phyloP scores from a whole-genome alignment of 305 asterid species.

The Ruellia speciosa region DNA sequence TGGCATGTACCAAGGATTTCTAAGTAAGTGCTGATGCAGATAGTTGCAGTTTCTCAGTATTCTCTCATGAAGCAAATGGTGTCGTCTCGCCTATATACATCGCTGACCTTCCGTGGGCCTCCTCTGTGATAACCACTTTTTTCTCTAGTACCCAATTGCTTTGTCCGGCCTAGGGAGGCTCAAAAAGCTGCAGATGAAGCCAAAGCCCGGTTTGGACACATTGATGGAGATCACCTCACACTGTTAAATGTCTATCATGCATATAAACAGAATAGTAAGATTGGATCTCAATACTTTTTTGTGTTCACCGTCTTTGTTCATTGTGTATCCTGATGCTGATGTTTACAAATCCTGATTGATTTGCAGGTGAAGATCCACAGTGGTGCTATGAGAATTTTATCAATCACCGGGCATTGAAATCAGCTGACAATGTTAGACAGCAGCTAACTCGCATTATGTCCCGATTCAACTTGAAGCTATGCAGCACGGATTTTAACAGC shows the following conservation, averaged over 20 bases:
- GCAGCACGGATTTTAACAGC: slow-evolving; percentile 95
- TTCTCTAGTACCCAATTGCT: slow-evolving; percentile 99
- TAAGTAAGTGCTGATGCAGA: slow-evolving; percentile 99
- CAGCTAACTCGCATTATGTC: slow-evolving; percentile 88
- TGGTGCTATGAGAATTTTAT: slow-evolving; percentile 93
- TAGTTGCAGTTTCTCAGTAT: slow-evolving; percentile 99
- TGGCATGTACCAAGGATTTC: slow-evolving; percentile 87
- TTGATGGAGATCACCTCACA: slow-evolving; percentile 92
- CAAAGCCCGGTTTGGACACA: slow-evolving; percentile 90
- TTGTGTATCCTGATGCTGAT: slow-evolving; percentile 16
- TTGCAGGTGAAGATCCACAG: slow-evolving; percentile 76
- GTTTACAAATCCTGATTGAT: slow-evolving; percentile 11
- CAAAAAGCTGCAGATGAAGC: slow-evolving; percentile 99
- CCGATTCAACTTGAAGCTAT: slow-evolving; percentile 79
- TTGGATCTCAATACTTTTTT: neutral
- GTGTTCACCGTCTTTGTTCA: neutral
- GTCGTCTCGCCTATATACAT: slow-evolving; percentile 97
- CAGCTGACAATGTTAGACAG: slow-evolving; percentile 92
- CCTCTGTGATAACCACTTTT: slow-evolving; percentile 96
- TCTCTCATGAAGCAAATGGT: slow-evolving; percentile 96
- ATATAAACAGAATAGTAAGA: slow-evolving; percentile 84
- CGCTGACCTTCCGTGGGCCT: slow-evolving; percentile 99
- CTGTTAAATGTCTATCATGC: slow-evolving; percentile 92
- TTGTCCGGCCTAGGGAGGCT: slow-evolving; percentile 99
- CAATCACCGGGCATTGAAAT: slow-evolving; percentile 75